These are phyloP conservation scores for Cordyceps cicadae DNA, from an alignment of 2,329 filamentous ascomycete species.

Conservation along the genomic window DNA sequence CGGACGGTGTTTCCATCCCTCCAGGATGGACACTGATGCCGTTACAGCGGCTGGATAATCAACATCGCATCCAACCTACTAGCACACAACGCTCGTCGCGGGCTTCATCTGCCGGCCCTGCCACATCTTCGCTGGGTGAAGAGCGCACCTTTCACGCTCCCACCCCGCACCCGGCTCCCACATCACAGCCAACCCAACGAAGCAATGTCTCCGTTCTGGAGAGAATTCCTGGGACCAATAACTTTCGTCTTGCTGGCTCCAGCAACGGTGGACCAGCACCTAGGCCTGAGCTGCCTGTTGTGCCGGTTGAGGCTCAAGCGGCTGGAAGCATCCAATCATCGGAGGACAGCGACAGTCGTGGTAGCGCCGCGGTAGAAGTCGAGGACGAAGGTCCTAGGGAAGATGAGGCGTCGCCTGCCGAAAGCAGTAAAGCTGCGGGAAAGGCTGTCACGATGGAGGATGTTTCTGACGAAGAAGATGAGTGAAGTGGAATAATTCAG, in stretches of 20 bases:
- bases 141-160: neutral
- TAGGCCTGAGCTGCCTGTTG: neutral
- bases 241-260: neutral
- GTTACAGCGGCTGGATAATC: conserved; percentile 45
- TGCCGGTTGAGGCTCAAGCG: conserved; percentile 22
- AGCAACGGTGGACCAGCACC: neutral
- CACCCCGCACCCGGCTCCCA: neutral
- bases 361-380: neutral
- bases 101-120: conserved; percentile 9
- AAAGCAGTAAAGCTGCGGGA: conserved; percentile 32
- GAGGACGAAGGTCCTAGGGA: conserved; percentile 6
- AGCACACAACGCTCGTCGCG: conserved; percentile 6
- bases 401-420: conserved; percentile 11
- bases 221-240: conserved; percentile 1
- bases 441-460: conserved; percentile 41
- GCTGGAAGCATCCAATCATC: neutral
- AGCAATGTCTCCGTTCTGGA: conserved; percentile 15
- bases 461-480: conserved; percentile 30
- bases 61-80: neutral
- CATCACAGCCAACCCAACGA: conserved; percentile 36
- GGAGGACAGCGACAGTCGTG: neutral
- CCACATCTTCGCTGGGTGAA: neutral
- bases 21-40: conserved; percentile 58
- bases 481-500: conserved; percentile 18
- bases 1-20: conserved; percentile 55